Evolutionary conservation across 805 yeast genomes (phyloP).

Genomic region (Lachancea dasiensis): DNA sequence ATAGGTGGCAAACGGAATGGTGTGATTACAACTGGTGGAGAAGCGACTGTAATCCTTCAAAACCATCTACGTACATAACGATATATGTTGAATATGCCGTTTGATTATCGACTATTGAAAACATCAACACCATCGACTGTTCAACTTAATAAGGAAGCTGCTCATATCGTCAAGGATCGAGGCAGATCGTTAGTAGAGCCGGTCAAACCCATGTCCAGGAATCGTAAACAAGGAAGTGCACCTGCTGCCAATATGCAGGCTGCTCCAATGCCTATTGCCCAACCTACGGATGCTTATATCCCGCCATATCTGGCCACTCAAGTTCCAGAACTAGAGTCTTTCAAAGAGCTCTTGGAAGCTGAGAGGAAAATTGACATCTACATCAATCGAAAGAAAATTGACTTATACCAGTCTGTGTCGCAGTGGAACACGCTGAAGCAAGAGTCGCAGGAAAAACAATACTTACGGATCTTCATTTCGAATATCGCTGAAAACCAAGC

Average conservation of each 20-base stretch:
- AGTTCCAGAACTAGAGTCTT: slow-evolving; percentile 67
- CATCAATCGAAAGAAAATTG: slow-evolving; percentile 76
- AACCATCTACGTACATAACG: no score
- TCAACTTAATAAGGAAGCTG: not conserved
- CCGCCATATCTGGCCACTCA: slow-evolving; percentile 40
- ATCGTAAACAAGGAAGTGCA: slow-evolving; percentile 3
- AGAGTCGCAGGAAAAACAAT: slow-evolving; percentile 44
- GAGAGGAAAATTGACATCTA: slow-evolving; percentile 77
- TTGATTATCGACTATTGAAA: no score
- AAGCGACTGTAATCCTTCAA: no score
- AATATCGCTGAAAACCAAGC: slow-evolving; percentile 82
- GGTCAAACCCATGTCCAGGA: slow-evolving; percentile 3
- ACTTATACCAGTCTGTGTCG: slow-evolving; percentile 65
- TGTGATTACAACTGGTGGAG: no score
- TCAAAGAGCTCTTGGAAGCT: slow-evolving; percentile 68
- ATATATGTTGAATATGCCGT: no score
- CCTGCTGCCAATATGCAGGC: slow-evolving; percentile 18
- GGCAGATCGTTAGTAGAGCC: no score
- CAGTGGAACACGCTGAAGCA: slow-evolving; percentile 39
- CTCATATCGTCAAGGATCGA: not conserved
- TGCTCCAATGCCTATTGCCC: slow-evolving; percentile 26
- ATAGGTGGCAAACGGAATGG: no score
- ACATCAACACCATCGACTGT: no score
- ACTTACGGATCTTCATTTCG: slow-evolving; percentile 75
- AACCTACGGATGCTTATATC: slow-evolving; percentile 50